Conservation (phyloP, 768 basidiomycete genomes). For the Pluteus cervinus region DNA sequence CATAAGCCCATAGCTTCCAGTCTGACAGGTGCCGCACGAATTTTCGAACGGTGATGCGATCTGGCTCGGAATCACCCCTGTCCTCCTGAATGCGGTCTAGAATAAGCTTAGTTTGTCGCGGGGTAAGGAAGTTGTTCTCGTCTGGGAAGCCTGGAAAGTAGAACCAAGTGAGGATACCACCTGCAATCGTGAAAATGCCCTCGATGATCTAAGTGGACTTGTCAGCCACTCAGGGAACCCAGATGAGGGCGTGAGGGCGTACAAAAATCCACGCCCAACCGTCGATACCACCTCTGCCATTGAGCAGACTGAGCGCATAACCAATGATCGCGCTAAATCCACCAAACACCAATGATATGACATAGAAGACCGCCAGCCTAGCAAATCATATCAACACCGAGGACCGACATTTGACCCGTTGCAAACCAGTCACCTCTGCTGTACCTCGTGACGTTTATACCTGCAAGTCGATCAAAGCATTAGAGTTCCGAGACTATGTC, state of each 20-base stretch:
- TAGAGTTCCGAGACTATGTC: background rate
- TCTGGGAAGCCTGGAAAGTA: constrained; percentile 44
- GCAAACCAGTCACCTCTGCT: constrained; percentile 34
- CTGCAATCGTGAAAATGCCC: constrained; percentile 38
- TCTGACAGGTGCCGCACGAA: constrained; percentile 31
- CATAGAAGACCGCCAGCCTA: constrained; percentile 44
- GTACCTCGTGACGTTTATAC: constrained; percentile 48
- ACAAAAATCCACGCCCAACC: constrained; percentile 55
- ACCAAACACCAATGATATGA: constrained; percentile 34
- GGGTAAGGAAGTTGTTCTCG: constrained; percentile 36
- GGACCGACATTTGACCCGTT: background rate
- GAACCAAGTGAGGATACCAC: constrained; percentile 38
- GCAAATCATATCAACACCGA: constrained; percentile 1
- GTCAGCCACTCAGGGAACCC: background rate
- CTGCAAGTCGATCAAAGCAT: constrained; percentile 18
- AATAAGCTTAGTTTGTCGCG: constrained; percentile 34
- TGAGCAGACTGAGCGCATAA: constrained; percentile 34
- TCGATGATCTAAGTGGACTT: constrained; percentile 36
- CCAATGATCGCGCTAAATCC: constrained; percentile 46
- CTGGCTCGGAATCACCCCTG: constrained; percentile 44
- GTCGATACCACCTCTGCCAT: constrained; percentile 32
- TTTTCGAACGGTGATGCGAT: constrained; percentile 29
- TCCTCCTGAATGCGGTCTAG: constrained; percentile 41
- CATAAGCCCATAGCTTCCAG: constrained; percentile 45
- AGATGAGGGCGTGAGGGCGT: constrained; percentile 11